Evolutionary conservation across 2,329 filamentous ascomycete genomes (phyloP).

Genomic region (Elsinoe necatrix): DNA sequence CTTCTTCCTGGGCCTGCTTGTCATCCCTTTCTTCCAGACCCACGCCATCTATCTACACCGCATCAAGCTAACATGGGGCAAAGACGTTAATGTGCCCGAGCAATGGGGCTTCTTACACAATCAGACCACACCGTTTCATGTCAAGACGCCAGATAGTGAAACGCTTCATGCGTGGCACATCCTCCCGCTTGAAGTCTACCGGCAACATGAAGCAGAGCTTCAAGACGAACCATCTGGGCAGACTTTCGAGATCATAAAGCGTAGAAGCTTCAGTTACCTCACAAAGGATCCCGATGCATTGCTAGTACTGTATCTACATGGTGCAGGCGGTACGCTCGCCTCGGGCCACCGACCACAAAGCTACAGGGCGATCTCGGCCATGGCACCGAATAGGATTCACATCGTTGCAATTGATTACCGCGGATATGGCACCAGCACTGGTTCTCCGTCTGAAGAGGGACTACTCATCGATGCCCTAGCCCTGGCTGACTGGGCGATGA

Average conservation of each 20-base stretch:
- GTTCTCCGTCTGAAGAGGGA: constrained; percentile 48
- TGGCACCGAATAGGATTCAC: constrained; percentile 46
- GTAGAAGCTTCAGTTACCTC: constrained; percentile 53
- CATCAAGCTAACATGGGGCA: constrained; percentile 48
- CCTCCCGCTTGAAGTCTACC: constrained; percentile 40
- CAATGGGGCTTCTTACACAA: constrained; percentile 42
- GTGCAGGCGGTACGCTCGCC: constrained; percentile 48
- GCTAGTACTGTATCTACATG: constrained; percentile 56
- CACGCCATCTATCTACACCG: constrained; percentile 51
- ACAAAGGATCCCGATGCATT: constrained; percentile 54
- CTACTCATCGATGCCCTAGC: constrained; percentile 47
- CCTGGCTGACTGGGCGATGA: constrained; percentile 47
- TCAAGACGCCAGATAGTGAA: constrained; percentile 36
- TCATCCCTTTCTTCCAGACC: constrained; percentile 42
- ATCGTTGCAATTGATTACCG: constrained; percentile 54
- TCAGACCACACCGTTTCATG: constrained; percentile 43
- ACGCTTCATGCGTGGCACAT: constrained; percentile 44
- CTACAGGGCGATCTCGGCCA: constrained; percentile 49
- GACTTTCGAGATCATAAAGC: constrained; percentile 46
- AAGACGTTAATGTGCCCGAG: constrained; percentile 43
- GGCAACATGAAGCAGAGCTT: constrained; percentile 35
- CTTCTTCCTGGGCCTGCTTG: constrained; percentile 40
- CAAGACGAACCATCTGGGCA: constrained; percentile 39
- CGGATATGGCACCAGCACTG: constrained; percentile 49
- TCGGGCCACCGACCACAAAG: constrained; percentile 48